Percentiles rank a stretch among this genome's conserved stretches.
These are phyloP conservation scores for Metschnikowia colocasiae DNA, from an alignment of 805 yeast species.

Conservation along the genomic window DNA sequence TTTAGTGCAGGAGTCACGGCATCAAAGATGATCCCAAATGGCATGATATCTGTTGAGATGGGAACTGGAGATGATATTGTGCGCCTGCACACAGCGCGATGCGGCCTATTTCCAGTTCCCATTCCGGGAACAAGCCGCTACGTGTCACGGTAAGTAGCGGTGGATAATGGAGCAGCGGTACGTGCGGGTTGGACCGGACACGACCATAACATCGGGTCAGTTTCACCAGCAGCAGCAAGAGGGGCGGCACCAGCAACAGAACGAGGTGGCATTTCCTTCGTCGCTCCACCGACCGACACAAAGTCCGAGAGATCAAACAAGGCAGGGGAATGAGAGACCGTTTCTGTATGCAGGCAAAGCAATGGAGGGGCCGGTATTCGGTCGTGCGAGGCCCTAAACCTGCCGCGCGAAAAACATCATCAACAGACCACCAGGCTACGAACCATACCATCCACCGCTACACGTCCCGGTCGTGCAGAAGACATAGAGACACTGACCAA, in stretches of 20 bases:
- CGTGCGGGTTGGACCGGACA: too few species aligned
- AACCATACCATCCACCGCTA: background rate
- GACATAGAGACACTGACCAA: background rate
- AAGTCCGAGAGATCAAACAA: too few species aligned
- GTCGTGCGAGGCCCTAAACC: constrained; percentile 3
- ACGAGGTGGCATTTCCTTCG: too few species aligned
- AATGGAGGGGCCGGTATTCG: background rate
- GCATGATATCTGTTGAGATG: constrained; percentile 2
- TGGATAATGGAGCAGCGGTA: too few species aligned
- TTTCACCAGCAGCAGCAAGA: too few species aligned
- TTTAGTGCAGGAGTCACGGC: background rate
- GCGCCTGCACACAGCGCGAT: background rate
- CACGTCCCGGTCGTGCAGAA: background rate
- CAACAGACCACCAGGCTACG: background rate
- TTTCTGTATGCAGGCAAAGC: too few species aligned
- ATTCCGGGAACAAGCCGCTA: too few species aligned
- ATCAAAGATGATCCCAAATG: constrained; percentile 12
- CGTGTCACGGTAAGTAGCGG: too few species aligned
- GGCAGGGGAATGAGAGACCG: too few species aligned
- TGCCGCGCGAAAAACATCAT: background rate
- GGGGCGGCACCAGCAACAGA: too few species aligned
- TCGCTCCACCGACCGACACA: too few species aligned
- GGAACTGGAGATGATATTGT: background rate
- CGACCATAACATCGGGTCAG: too few species aligned
- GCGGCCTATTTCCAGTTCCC: background rate